phyloP scores from a whole-genome alignment of 1,284 basidiomycete species.

The Tylopilus sp. region DNA sequence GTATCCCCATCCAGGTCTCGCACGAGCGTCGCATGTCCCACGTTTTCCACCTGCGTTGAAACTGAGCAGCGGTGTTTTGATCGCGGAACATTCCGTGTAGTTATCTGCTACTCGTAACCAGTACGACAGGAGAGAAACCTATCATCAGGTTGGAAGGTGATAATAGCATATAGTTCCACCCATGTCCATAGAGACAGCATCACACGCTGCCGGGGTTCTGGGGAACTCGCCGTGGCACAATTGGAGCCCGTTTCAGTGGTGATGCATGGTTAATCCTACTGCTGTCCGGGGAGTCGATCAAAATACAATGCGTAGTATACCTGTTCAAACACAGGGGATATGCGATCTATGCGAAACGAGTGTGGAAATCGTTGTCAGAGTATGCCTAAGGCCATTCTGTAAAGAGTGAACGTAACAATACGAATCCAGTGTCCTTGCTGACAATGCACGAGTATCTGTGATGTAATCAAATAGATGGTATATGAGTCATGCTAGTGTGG shows the following conservation, averaged over 20 bases:
- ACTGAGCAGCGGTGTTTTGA: not conserved
- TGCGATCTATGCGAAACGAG: not conserved
- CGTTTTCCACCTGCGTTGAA: not conserved
- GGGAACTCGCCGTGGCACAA: no score
- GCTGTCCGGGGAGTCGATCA: not conserved
- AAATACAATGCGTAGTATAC: conserved; percentile 3
- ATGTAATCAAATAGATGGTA: conserved; percentile 11
- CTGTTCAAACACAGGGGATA: not conserved
- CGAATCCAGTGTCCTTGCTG: conserved; percentile 10
- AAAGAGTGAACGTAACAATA: not conserved
- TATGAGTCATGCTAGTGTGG: conserved; percentile 1
- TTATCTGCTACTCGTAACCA: not conserved
- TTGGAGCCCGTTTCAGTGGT: no score
- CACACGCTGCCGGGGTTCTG: no score
- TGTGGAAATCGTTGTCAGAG: not conserved
- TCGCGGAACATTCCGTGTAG: conserved; percentile 6
- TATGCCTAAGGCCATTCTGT: not conserved
- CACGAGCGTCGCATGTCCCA: conserved; percentile 6
- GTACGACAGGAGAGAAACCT: not conserved
- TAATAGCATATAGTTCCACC: not conserved
- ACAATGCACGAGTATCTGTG: not conserved
- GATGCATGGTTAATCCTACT: no score
- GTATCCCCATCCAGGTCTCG: not conserved
- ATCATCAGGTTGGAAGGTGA: not conserved
- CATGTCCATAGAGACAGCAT: not conserved